Conservation (phyloP, 2,329 filamentous ascomycete species). For the Piedraia hortae region DNA sequence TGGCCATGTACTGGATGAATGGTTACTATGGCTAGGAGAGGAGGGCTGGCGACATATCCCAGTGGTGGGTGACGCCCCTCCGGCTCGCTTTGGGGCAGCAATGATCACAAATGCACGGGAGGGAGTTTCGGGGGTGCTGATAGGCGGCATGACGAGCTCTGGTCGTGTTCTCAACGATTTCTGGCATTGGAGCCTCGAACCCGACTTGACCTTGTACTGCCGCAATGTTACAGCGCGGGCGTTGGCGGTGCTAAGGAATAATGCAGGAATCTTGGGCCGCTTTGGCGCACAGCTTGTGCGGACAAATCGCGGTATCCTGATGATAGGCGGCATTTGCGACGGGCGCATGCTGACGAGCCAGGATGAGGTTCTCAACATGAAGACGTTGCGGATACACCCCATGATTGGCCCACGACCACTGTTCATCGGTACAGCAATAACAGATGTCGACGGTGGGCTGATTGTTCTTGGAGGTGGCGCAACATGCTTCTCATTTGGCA, state of each 20-base stretch:
- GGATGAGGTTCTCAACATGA: slow-evolving; percentile 26
- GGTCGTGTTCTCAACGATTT: slow-evolving; percentile 34
- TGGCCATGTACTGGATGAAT: slow-evolving; percentile 17
- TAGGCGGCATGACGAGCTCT: slow-evolving; percentile 41
- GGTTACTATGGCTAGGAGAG: slow-evolving; percentile 19
- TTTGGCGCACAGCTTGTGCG: slow-evolving; percentile 26
- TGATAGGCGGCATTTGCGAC: slow-evolving; percentile 25
- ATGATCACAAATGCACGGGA: slow-evolving; percentile 18
- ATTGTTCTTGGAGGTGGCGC: slow-evolving; percentile 53
- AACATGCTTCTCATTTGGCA: slow-evolving; percentile 76
- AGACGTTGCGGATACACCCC: slow-evolving; percentile 8
- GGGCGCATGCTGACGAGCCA: slow-evolving; percentile 18
- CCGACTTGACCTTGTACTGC: slow-evolving; percentile 14
- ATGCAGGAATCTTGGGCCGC: slow-evolving; percentile 12
- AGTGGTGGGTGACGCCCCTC: slow-evolving; percentile 12
- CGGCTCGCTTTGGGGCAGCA: slow-evolving; percentile 28
- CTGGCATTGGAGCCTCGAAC: slow-evolving; percentile 30
- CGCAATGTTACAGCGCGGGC: slow-evolving; percentile 7
- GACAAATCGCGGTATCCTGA: slow-evolving; percentile 18
- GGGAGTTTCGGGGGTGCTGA: slow-evolving; percentile 29
- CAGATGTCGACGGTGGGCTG: slow-evolving; percentile 22
- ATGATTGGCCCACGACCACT: slow-evolving; percentile 28
- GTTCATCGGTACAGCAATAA: slow-evolving; percentile 38
- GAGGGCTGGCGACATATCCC: slow-evolving; percentile 24
- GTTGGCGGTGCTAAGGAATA: slow-evolving; percentile 6